phyloP scores from a whole-genome alignment of 2,329 filamentous ascomycete species.

The Claviceps arundinis region DNA sequence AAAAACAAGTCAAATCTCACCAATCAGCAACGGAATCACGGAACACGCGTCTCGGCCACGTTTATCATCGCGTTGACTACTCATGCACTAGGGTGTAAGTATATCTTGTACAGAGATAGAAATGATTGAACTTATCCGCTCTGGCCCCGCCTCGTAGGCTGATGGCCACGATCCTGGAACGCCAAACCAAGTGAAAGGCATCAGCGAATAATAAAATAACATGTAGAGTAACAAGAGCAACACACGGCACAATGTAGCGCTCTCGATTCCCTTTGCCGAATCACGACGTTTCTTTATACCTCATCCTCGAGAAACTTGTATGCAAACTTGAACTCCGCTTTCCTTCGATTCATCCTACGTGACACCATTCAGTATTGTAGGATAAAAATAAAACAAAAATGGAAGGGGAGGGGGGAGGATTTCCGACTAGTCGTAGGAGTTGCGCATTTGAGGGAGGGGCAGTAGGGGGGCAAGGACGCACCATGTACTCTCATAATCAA shows the following conservation, averaged over 20 bases:
- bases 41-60: not conserved
- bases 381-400: not conserved
- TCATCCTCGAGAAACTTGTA: constrained; percentile 98
- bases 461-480: constrained; percentile 31
- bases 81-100: not conserved
- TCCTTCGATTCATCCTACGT: constrained; percentile 89
- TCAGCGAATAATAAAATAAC: not conserved
- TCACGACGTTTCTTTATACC: constrained; percentile 30
- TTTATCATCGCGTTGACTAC: not conserved
- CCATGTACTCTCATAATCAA: constrained; percentile 99
- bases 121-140: not conserved
- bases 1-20: not conserved
- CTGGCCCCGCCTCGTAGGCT: not conserved
- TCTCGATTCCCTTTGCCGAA: not conserved
- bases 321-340: constrained; percentile 95
- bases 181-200: constrained; percentile 1
- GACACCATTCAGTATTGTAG: constrained; percentile 8
- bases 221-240: not conserved
- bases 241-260: not conserved
- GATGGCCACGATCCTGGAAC: not conserved
- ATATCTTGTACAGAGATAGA: not conserved
- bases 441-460: no score
- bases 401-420: no score
- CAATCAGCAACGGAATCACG: not conserved
- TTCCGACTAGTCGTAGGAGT: not conserved